Evolutionary conservation across 495 filamentous ascomycete genomes (phyloP).

Genomic region (Penicillium simplicissimum): DNA sequence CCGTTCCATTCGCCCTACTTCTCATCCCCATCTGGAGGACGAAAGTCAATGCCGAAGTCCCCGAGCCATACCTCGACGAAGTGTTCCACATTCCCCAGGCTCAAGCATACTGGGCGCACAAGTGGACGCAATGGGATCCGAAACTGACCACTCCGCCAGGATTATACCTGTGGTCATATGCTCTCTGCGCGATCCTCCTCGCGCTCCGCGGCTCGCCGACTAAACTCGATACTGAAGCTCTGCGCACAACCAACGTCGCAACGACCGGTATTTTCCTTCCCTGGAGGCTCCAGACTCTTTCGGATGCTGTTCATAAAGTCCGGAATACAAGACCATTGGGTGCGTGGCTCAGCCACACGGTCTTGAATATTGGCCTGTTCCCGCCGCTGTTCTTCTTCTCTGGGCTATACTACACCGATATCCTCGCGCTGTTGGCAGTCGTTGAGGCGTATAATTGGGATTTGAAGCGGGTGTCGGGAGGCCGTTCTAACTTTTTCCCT

Average conservation of each 20-base stretch:
- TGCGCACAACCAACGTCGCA: constrained; percentile 44
- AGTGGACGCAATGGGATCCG: constrained; percentile 82
- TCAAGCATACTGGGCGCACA: constrained; percentile 76
- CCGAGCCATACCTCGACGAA: constrained; percentile 90
- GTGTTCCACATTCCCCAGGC: constrained; percentile 94
- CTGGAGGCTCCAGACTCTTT: constrained; percentile 44
- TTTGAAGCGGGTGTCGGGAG: constrained; percentile 36
- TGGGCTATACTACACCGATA: constrained; percentile 90
- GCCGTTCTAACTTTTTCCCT: constrained; percentile 15
- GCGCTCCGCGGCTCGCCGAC: constrained; percentile 41
- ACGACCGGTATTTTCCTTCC: constrained; percentile 40
- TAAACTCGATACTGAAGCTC: constrained; percentile 39
- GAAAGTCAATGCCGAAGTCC: constrained; percentile 50
- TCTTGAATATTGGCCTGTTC: constrained; percentile 81
- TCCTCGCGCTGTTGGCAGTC: constrained; percentile 60
- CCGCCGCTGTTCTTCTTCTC: constrained; percentile 95
- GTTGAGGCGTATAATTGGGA: constrained; percentile 67
- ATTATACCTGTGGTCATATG: constrained; percentile 64
- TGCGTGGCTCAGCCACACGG: constrained; percentile 57
- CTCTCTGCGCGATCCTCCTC: constrained; percentile 36
- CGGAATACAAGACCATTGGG: constrained; percentile 41
- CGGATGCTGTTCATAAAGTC: constrained; percentile 40
- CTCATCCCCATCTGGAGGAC: constrained; percentile 43
- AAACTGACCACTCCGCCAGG: constrained; percentile 97
- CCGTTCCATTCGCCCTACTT: constrained; percentile 44